Evolutionary conservation across 169 alveolate species (phyloP).

Genomic region (Plasmodium knowlesi): DNA sequence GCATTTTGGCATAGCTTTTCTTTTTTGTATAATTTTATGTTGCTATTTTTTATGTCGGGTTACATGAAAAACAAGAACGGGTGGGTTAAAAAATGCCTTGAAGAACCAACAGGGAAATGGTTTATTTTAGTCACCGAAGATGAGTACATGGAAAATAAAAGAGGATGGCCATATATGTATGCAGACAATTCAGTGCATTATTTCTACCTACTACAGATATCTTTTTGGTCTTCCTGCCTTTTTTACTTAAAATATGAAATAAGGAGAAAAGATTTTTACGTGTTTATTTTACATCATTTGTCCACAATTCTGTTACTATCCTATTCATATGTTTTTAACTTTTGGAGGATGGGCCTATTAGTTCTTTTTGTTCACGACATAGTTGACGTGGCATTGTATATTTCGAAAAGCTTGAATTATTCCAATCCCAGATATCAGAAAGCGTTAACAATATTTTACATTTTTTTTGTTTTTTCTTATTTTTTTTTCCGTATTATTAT

Average conservation of each 20-base stretch:
- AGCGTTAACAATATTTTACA: constrained; percentile 11
- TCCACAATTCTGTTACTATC: constrained; percentile 35
- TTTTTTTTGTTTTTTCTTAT: constrained; percentile 58
- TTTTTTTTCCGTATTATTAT: constrained; percentile 60
- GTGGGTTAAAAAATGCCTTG: constrained; percentile 63
- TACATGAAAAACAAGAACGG: constrained; percentile 44
- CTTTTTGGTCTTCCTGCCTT: constrained; percentile 71
- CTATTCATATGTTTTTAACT: constrained; percentile 51
- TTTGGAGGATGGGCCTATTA: constrained; percentile 67
- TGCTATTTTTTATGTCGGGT: constrained; percentile 61
- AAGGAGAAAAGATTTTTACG: constrained; percentile 72
- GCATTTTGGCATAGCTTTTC: constrained; percentile 70
- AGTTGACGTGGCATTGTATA: constrained; percentile 81
- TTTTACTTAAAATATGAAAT: constrained; percentile 72
- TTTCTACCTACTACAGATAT: constrained; percentile 38
- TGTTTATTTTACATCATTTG: constrained; percentile 46
- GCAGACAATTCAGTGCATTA: constrained; percentile 45
- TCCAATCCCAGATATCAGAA: constrained; percentile 9
- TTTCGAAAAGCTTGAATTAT: constrained; percentile 77
- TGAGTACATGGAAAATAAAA: constrained; percentile 69
- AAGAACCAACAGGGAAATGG: constrained; percentile 73
- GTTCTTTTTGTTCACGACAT: constrained; percentile 81
- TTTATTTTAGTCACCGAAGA: constrained; percentile 73
- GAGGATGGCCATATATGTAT: constrained; percentile 76
- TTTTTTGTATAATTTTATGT: constrained; percentile 25